Evolutionary conservation across 768 basidiomycete genomes (phyloP).

Genomic region (Pleurotus pulmonarius): DNA sequence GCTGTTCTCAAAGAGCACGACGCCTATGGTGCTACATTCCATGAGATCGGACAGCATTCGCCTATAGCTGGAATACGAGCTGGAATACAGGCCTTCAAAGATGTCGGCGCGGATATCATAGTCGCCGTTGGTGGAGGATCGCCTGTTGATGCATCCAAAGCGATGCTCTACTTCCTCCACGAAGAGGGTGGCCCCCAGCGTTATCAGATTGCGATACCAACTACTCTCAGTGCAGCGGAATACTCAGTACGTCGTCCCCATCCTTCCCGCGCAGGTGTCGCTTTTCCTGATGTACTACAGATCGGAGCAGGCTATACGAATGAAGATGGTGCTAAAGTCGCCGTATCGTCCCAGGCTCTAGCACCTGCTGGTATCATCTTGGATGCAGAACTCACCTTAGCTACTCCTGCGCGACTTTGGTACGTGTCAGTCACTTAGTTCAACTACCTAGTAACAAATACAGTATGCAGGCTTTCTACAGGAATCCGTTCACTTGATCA

Average conservation of each 20-base stretch:
- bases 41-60: conserved; percentile 69
- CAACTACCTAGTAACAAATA: conserved; percentile 9
- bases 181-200: conserved; percentile 52
- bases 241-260: conserved; percentile 46
- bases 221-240: conserved; percentile 77
- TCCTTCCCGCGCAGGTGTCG: background rate
- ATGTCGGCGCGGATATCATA: conserved; percentile 60
- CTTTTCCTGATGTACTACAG: conserved; percentile 26
- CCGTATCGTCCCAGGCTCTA: conserved; percentile 51
- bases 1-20: conserved; percentile 49
- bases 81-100: conserved; percentile 52
- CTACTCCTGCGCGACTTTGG: conserved; percentile 76
- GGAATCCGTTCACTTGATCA: conserved; percentile 80
- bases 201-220: conserved; percentile 76
- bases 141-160: conserved; percentile 75
- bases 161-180: conserved; percentile 61
- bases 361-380: conserved; percentile 73
- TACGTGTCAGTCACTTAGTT: conserved; percentile 21
- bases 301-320: conserved; percentile 68
- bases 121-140: conserved; percentile 79
- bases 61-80: conserved; percentile 63
- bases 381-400: conserved; percentile 69
- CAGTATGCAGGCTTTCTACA: conserved; percentile 59
- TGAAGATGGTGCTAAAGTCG: conserved; percentile 64
- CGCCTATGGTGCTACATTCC: conserved; percentile 68